Evolutionary conservation across 2,329 filamentous ascomycete genomes (phyloP).

Genomic region (Colletotrichum sp.): DNA sequence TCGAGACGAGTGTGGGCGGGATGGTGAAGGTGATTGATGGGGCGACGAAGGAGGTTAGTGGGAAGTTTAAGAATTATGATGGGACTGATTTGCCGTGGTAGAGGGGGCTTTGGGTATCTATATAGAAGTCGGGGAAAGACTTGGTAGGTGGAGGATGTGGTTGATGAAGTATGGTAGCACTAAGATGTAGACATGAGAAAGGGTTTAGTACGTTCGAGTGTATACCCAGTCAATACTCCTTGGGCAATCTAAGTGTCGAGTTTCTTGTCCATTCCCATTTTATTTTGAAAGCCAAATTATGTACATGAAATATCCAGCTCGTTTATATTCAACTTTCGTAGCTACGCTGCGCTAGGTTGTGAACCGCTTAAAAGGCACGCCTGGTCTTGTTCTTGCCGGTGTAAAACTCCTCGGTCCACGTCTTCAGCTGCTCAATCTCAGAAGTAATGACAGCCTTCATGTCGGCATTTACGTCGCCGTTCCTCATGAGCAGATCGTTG

Average conservation of each 20-base stretch:
- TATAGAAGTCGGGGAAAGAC: accelerated
- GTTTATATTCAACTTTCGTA: neutral
- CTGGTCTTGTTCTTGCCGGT: neutral
- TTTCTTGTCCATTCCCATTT: accelerated
- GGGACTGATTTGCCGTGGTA: constrained; percentile 15
- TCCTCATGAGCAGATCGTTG: constrained; percentile 53
- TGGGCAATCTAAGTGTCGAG: accelerated
- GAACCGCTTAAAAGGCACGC: neutral
- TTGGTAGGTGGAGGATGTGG: neutral
- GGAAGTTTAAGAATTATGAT: constrained; percentile 19
- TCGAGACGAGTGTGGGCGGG: constrained; percentile 21
- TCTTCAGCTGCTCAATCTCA: constrained; percentile 53
- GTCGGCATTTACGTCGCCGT: constrained; percentile 50
- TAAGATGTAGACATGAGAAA: neutral
- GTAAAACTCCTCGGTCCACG: constrained; percentile 59
- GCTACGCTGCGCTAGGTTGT: neutral
- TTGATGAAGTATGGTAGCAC: neutral
- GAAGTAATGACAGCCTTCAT: constrained; percentile 47
- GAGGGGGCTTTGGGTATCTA: neutral
- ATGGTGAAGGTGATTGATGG: neutral
- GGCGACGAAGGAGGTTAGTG: constrained; percentile 4
- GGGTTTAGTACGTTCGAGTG: neutral
- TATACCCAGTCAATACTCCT: accelerated
- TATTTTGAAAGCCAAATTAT: neutral
- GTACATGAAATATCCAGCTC: neutral